Base-by-base conservation (phyloP, 257 asterid genomes). In the Penstemon davidsonii region DNA sequence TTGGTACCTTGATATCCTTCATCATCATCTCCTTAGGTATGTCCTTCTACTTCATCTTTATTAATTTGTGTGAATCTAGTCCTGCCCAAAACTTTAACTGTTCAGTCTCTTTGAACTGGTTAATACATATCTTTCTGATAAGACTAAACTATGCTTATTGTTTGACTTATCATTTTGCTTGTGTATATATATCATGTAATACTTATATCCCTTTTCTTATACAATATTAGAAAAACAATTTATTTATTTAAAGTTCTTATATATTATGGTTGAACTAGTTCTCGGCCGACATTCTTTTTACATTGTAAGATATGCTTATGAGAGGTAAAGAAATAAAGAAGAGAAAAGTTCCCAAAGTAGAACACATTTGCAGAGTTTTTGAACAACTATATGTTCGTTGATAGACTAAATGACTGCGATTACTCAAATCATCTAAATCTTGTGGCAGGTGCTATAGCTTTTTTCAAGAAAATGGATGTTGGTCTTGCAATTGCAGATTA, bases 1-100 rank as follows among this genome's bases (percentile, higher is more conserved):
- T 92, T 72, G 98, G 98, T 65, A 92, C 98, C 72, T 67, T 90
- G 78, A 87, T 92, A 78, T 90, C 98, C 70, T 86, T 92, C 78
- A 71, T 71, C 75, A 79, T 86, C 80, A 87, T 92, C 80, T 92
- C 98, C 71, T 19, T 90, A 41, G 96, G 98, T 89, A 88, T 67
- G 80, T 46, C 71, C 71, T 36, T 65, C 45, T 62, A 4, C 73
- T 68, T 62, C 73, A 60, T 78, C 69, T 72, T 65, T 68, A 64
- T 73, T 62, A 19, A 19, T 51, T 46, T 15, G 63, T 71, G 67
- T 9, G 50, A 10, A 9, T 50, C 13, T 38, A 33, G 44, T 62
- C 8, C 68, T 62, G 66, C 69, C 69, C 45, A 13, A 44, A 44
- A 53, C 46, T 46, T 47, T 15, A 63, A 11, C 46, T 66, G 36